Conservation (phyloP, 768 basidiomycete species). For the Lentinus brumalis region DNA sequence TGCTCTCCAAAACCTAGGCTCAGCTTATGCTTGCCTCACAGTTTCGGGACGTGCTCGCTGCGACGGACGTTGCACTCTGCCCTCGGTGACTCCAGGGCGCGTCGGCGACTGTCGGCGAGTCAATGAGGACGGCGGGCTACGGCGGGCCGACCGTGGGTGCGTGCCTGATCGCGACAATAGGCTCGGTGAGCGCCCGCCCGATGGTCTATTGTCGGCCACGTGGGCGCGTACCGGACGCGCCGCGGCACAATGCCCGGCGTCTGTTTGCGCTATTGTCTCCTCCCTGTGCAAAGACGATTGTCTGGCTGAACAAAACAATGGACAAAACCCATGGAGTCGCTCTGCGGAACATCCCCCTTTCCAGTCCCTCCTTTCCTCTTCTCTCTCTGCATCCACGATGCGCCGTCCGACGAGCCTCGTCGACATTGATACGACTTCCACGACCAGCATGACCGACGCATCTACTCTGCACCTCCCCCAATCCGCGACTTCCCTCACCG, state of each 20-base stretch:
- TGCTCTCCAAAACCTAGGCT: too few relatives aligned
- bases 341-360: constrained; percentile 3
- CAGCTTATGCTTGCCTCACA: too few relatives aligned
- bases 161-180: constrained; percentile 15
- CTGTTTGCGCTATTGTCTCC: constrained; percentile 16
- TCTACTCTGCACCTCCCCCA: constrained; percentile 22
- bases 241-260: constrained; percentile 18
- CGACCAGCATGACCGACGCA: constrained; percentile 26
- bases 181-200: constrained; percentile 3
- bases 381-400: constrained; percentile 23
- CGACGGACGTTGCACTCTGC: too few relatives aligned
- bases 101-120: not conserved
- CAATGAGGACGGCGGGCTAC: not conserved
- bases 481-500: constrained; percentile 22
- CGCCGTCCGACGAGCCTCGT: constrained; percentile 28
- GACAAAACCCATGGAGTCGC: constrained; percentile 35
- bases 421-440: constrained; percentile 23
- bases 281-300: constrained; percentile 13
- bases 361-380: constrained; percentile 20
- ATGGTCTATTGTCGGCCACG: constrained; percentile 17
- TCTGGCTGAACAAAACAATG: constrained; percentile 19
- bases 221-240: constrained; percentile 9
- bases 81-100: not conserved
- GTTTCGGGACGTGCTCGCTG: too few relatives aligned
- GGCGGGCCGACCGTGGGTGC: not conserved